phyloP scores from a whole-genome alignment of 306 rosid genomes.

The Albizia julibrissin region DNA sequence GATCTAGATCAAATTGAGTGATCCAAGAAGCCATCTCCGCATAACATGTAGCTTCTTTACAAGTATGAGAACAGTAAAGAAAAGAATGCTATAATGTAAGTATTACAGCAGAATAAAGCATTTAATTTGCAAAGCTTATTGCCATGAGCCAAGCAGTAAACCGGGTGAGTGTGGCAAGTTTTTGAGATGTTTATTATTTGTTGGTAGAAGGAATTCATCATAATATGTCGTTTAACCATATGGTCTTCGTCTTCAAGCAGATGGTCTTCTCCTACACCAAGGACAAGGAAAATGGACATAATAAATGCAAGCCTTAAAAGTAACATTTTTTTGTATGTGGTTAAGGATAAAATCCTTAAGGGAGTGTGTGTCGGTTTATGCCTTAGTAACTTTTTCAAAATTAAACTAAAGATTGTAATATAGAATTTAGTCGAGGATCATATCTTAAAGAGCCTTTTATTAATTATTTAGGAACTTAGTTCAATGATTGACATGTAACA shows the following conservation, averaged over 20 bases:
- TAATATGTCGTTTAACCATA: slow-evolving; percentile 13
- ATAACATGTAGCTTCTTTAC: background rate
- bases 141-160: background rate
- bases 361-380: too few species aligned
- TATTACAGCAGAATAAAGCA: slow-evolving; percentile 18
- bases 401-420: too few species aligned
- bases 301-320: slow-evolving; percentile 3
- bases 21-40: background rate
- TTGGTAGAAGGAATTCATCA: background rate
- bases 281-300: slow-evolving; percentile 3
- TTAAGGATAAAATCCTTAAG: too few species aligned
- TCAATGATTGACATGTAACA: too few species aligned
- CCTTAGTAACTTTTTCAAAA: too few species aligned
- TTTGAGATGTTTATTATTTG: slow-evolving; percentile 18
- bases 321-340: background rate
- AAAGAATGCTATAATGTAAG: slow-evolving; percentile 3
- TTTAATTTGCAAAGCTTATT: background rate
- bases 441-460: too few species aligned
- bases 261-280: slow-evolving; percentile 4
- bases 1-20: background rate
- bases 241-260: slow-evolving; percentile 8
- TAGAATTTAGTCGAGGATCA: too few species aligned
- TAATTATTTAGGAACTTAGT: too few species aligned
- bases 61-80: background rate
- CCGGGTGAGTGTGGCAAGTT: background rate